phyloP scores from a whole-genome alignment of 768 basidiomycete species.

The Mycena indigotica region DNA sequence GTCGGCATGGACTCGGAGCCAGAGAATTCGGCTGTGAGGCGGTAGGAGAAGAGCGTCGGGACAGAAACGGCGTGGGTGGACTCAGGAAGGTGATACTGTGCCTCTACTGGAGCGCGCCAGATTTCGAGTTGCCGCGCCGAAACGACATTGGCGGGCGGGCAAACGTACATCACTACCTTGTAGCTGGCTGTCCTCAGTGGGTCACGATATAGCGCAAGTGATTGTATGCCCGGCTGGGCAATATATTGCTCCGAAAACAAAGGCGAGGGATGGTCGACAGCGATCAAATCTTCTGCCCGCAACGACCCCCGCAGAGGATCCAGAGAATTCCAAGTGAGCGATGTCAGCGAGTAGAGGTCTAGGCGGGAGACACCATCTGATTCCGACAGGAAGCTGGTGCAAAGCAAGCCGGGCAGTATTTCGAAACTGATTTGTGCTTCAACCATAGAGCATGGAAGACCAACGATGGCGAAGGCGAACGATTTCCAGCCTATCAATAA shows the following conservation, averaged over 20 bases:
- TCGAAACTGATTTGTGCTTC: not conserved
- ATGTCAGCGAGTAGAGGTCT: not conserved
- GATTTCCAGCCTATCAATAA: not conserved
- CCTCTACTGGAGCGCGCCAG: not conserved
- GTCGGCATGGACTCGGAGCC: too few relatives aligned
- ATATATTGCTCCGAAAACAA: not conserved
- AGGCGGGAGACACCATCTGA: not conserved
- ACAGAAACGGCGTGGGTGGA: not conserved
- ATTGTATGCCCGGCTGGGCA: not conserved
- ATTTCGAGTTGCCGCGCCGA: not conserved
- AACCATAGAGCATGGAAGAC: not conserved
- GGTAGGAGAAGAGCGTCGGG: not conserved
- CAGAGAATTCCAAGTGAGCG: not conserved
- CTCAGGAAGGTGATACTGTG: not conserved
- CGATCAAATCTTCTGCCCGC: not conserved
- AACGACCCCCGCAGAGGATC: not conserved
- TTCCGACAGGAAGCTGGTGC: not conserved
- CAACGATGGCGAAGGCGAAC: not conserved
- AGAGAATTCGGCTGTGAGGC: too few relatives aligned
- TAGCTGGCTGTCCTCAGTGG: not conserved
- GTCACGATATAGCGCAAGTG: not conserved
- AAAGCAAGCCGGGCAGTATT: not conserved
- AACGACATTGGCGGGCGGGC: not conserved
- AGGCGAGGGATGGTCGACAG: not conserved
- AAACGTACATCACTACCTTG: not conserved